phyloP scores from a whole-genome alignment of 192 early-diverging fungal species.

The Entomortierella parvispora region DNA sequence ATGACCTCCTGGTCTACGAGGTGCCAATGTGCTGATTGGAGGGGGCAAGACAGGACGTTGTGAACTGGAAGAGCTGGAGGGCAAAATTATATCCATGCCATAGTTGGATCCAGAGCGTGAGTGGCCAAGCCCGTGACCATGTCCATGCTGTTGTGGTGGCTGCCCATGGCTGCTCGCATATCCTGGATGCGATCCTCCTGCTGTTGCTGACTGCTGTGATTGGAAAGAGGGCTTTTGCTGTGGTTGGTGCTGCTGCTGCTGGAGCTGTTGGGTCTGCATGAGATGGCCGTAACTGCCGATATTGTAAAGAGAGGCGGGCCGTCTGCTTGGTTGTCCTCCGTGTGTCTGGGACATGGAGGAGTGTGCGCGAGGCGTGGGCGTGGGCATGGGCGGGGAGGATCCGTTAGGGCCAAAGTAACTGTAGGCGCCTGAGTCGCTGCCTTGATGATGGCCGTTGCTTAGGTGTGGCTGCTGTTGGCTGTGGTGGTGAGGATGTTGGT shows the following conservation, averaged over 20 bases:
- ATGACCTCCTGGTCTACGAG: constrained; percentile 15
- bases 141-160: not conserved
- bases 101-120: constrained; percentile 11
- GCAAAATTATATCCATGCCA: constrained; percentile 40
- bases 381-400: constrained; percentile 45
- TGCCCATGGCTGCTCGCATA: constrained; percentile 4
- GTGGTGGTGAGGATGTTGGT: constrained; percentile 12
- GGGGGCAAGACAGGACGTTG: constrained; percentile 33
- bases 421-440: not conserved
- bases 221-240: constrained; percentile 28
- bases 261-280: constrained; percentile 36
- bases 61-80: constrained; percentile 10
- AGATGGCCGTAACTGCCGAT: constrained; percentile 33
- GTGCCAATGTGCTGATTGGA: constrained; percentile 20
- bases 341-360: constrained; percentile 11
- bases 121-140: not conserved
- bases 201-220: constrained; percentile 21
- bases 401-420: constrained; percentile 35
- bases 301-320: constrained; percentile 37
- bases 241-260: constrained; percentile 36
- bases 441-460: not conserved
- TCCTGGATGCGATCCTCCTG: no score
- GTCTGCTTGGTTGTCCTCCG: constrained; percentile 15
- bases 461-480: constrained; percentile 13
- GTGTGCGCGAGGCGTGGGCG: constrained; percentile 29